Base-by-base conservation (phyloP, 805 yeast species). In the Candida maris region DNA sequence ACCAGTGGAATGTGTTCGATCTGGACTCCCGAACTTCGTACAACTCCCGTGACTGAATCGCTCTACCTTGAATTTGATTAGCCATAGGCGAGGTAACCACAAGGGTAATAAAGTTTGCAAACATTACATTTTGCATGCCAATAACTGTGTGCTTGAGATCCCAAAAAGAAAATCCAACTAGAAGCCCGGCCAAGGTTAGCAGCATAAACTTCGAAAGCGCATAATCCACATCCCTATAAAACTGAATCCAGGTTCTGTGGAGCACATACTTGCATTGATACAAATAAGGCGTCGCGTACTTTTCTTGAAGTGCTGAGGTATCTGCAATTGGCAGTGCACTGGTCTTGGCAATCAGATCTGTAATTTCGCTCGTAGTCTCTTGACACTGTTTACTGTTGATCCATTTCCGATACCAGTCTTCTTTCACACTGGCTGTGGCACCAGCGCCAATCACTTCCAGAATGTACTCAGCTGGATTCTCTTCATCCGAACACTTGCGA, bases 371-470 rank as follows among this genome's bases (percentile, higher is more conserved):
- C n/a, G 58, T 50, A 27, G 56, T 54, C 3, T 39, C 41, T 4
- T 35, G 37, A 39, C 35, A 64, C 34, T 62, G 57, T 3, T 42
- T 42, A 22, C 62, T 52, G 12, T 57, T 59, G 6, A 44, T 45
- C 93, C 93, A 84, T 9, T 73, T 65, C 8, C 78, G 75, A 56
- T 67, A 65, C 80, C 85, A 84, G 57, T 84, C 80, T 34, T 70
- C 71, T 20, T 60, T 52, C 13, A 71, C 74, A 36, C 64, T 52
- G 3, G 86, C 81, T 19, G 86, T 81, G 3, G 91, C 87, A 54
- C 86, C 89, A 22, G 91, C 89, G 42, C 91, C 91, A 57, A 84
- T 79, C 39, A 77, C 77, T 43, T 79, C 79, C 48, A 82, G 62
- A 61, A 81, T 78, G 65, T 81, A 82, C 59, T 81, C 89, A 22